Evolutionary conservation across 164 flowering plant species (phyloP).

Genomic region (Vitis rupestris): DNA sequence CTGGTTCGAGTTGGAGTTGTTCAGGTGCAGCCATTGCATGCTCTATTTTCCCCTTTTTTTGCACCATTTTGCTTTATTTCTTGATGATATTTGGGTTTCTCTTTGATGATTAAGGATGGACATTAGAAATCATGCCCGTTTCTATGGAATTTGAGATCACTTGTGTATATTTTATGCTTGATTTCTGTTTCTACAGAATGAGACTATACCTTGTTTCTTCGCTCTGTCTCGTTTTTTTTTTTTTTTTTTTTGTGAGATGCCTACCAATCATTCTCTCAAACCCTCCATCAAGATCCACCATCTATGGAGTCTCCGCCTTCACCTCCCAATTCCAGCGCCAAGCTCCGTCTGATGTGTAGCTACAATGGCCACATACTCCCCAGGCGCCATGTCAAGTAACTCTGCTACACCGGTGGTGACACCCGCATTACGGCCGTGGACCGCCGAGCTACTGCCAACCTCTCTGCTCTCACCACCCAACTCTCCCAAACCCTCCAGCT

Average conservation of each 20-base stretch:
- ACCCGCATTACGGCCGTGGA: constrained; percentile 40
- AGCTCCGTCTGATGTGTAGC: constrained; percentile 53
- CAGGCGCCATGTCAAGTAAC: constrained; percentile 35
- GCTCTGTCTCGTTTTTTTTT: too few species aligned
- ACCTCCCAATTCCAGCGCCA: constrained; percentile 1
- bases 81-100: too few species aligned
- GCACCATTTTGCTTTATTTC: too few species aligned
- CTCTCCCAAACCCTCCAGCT: constrained; percentile 25
- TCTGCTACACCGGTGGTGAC: constrained; percentile 48
- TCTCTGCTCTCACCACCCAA: constrained; percentile 29
- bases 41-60: too few species aligned
- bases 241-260: not conserved
- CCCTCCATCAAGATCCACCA: not conserved
- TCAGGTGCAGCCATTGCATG: too few species aligned
- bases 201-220: too few species aligned
- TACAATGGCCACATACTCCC: constrained; percentile 44
- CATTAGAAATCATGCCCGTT: too few species aligned
- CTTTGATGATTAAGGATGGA: too few species aligned
- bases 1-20: too few species aligned
- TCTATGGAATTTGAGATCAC: too few species aligned
- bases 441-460: constrained; percentile 10
- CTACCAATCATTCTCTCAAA: not conserved
- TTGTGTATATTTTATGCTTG: too few species aligned
- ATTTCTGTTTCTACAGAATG: too few species aligned
- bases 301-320: constrained; percentile 15